Conservation (phyloP, 768 basidiomycete genomes). For the Podaxis sp. region DNA sequence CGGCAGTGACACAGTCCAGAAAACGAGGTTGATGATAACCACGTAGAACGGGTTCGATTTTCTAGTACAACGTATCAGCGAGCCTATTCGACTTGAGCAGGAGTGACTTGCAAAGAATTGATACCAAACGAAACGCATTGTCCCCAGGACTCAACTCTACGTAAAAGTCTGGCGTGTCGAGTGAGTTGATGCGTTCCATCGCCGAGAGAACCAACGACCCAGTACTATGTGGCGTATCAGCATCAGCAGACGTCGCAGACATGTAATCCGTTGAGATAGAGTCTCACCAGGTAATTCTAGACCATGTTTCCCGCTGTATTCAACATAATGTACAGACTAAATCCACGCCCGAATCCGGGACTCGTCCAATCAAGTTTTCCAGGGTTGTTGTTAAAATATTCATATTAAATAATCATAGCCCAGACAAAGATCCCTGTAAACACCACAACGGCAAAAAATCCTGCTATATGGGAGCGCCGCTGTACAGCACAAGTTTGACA, state of each 20-base stretch:
- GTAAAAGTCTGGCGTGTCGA: conserved; percentile 20
- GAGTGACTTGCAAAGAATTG: background rate
- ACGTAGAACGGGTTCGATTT: background rate
- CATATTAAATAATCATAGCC: background rate
- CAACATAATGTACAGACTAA: conserved; percentile 21
- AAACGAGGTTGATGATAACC: background rate
- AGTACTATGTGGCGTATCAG: background rate
- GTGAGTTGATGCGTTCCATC: conserved; percentile 14
- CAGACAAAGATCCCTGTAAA: background rate
- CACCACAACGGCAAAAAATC: background rate
- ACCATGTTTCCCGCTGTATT: conserved; percentile 19
- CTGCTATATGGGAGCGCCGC: background rate
- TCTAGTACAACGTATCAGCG: background rate
- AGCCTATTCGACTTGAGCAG: background rate
- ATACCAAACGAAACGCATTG: conserved; percentile 20
- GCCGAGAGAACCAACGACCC: background rate
- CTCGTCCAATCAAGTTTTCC: background rate
- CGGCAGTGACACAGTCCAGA: background rate
- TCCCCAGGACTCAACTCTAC: conserved; percentile 21
- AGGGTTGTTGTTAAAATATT: background rate
- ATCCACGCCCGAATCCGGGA: background rate
- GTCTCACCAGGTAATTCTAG: conserved; percentile 22
- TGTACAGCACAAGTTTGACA: background rate
- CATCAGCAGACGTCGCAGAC: background rate
- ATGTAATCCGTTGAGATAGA: background rate